Base-by-base conservation (phyloP, 768 basidiomycete genomes). In the Mycena polygramma region DNA sequence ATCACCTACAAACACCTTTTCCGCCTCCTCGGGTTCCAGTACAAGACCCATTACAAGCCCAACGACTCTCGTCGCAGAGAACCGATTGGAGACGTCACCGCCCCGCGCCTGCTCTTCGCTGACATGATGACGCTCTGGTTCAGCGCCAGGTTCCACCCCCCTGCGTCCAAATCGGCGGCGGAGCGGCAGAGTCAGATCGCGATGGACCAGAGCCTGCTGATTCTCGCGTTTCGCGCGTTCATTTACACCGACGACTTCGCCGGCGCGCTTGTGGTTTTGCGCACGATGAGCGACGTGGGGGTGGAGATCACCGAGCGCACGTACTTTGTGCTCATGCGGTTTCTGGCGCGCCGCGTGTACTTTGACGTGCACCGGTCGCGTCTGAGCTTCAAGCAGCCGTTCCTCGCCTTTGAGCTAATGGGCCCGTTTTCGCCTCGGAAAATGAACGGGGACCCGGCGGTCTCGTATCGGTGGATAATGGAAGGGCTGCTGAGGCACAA, bases 1-100 rank as follows among this genome's bases (percentile, higher is more conserved):
- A 73, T 77, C 67, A 88, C 87, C 0, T 89, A 84, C 79, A 83
- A 79, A 20, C 77, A 76, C 66, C 75, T 89, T 24, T 87, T 89
- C 71, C 79, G 77, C 35, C 77, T 80, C 9, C 69, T 75, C 62
- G 67, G 75, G 55, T 65, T 72, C 54, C 55, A 64, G 22, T 79
- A 57, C 68, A 70, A 69, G 20, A 66, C 43, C 24, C 22, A 66
- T 22, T 78, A 58, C 69, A 63, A 57, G 11, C 73, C 60, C 22
- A 64, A 73, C 20, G 17, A 22, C 20, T 73, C 70, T 0, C 81
- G 81, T 20, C 66, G 45, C 73, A 57, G 8, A 68, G 77, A 9
- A 65, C 60, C 26, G 73, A 79, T 59, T 4, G 45, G 36, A 20
- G 2, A 43, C 6, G 73, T 78, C 22, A 63, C 83, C 5, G 73